Percentiles rank a stretch among this genome's conserved stretches.
Conservation (phyloP, 2,329 filamentous ascomycete genomes). For the Nannizziopsis arthrosporioides region DNA sequence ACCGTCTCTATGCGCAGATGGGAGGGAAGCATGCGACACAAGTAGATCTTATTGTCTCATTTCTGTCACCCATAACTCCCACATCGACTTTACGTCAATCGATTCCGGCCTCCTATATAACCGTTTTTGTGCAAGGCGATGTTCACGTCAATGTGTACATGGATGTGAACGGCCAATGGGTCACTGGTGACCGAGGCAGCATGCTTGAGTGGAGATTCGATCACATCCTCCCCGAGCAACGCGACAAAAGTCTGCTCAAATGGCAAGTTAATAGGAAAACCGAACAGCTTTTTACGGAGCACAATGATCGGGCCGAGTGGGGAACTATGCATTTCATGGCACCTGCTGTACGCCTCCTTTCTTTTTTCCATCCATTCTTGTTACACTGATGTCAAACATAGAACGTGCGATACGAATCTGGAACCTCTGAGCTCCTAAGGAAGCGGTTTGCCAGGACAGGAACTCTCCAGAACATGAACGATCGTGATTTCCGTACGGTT, state of each 20-base stretch:
- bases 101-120: slow-evolving; percentile 70
- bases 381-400: slow-evolving; percentile 14
- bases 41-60: slow-evolving; percentile 45
- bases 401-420: slow-evolving; percentile 55
- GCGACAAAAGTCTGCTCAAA: slow-evolving; percentile 31
- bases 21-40: slow-evolving; percentile 22
- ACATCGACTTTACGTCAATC: slow-evolving; percentile 69
- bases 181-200: slow-evolving; percentile 60
- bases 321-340: slow-evolving; percentile 67
- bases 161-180: slow-evolving; percentile 67
- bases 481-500: slow-evolving; percentile 55
- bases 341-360: slow-evolving; percentile 39
- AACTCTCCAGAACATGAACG: slow-evolving; percentile 53
- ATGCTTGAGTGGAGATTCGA: slow-evolving; percentile 58
- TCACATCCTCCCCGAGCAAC: slow-evolving; percentile 31
- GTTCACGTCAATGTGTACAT: slow-evolving; percentile 53
- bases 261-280: slow-evolving; percentile 34
- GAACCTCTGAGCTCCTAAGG: slow-evolving; percentile 54
- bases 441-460: slow-evolving; percentile 58
- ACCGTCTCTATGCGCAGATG: slow-evolving; percentile 40
- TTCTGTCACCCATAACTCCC: slow-evolving; percentile 66
- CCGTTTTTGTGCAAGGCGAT: slow-evolving; percentile 55
- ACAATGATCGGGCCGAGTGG: slow-evolving; percentile 68
- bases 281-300: slow-evolving; percentile 64
- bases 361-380: slow-evolving; percentile 7